Base-by-base conservation (phyloP, 2,329 filamentous ascomycete species). In the Calonectria henricotiae region DNA sequence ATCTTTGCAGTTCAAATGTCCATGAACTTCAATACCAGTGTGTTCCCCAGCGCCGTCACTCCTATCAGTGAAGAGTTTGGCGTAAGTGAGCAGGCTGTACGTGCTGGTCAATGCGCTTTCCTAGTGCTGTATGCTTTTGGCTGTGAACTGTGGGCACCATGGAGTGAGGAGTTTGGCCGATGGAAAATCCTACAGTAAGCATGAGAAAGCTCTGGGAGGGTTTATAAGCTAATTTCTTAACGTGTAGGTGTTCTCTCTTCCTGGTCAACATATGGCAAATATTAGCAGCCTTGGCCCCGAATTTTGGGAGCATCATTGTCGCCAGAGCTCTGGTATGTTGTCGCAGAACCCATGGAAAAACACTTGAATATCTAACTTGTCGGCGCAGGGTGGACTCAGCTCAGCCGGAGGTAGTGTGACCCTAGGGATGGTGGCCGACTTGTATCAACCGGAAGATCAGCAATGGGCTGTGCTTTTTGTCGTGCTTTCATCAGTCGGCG, bases 21-120 rank as follows among this genome's bases (percentile, higher is more conserved):
- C 11, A 93, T 93, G 91, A 93, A 93, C 83, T 92, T 93, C 86
- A 93, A 93, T 82, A 92, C 91, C 8, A 90, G 89, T 65, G 85
- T 93, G 7, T 93, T 93, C 81, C 92, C 90, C 44, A 93, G 93
- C 74, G 91, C 88, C 60, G 82, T 92, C 32, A 76, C 78, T 1
- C 91, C 91, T 25, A 92, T 94, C 62, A 85, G 49, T 8, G 49
- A 55, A 37, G 49, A 30, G 2, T 55, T 55, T 23, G 2, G 5
- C 17, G 49, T 55, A 15, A 20, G 49, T 17, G 49, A 55, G 9
- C 49, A 55, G 20, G 49, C 49, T 7, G 49, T 55, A 1, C 49
- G 49, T 2, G 49, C 49, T 15, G 30, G 49, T 2, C 32, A 55
- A 9, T 55, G 49, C 20, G 49, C 49, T 17, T 55, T 55, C 11